Evolutionary conservation across 768 basidiomycete species (phyloP).

Genomic region (Termitomyces sp.): DNA sequence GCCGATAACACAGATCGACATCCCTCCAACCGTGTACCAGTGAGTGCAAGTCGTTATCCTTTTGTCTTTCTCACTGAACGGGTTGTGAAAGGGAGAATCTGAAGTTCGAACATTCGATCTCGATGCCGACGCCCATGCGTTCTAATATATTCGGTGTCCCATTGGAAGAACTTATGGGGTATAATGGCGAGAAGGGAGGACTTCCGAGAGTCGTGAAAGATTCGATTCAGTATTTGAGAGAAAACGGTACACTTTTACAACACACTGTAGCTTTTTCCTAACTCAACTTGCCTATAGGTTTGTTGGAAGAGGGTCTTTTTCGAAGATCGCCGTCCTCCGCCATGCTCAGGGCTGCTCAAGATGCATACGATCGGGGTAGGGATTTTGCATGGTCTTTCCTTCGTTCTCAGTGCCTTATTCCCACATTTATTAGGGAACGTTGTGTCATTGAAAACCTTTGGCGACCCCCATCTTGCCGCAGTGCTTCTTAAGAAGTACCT

Average conservation of each 20-base stretch:
- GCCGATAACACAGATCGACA: constrained; percentile 84
- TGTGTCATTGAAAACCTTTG: constrained; percentile 71
- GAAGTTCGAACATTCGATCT: constrained; percentile 67
- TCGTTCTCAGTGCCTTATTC: background rate
- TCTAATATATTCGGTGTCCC: constrained; percentile 77
- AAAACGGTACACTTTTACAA: constrained; percentile 38
- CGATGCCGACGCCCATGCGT: constrained; percentile 53
- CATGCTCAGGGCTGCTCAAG: constrained; percentile 67
- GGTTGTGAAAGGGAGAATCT: constrained; percentile 62
- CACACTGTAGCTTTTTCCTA: background rate
- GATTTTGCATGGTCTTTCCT: background rate
- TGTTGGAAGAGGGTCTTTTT: constrained; percentile 78
- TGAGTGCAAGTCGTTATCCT: constrained; percentile 30
- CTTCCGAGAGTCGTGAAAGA: constrained; percentile 81
- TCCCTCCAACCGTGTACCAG: constrained; percentile 80
- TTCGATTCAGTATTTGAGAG: constrained; percentile 64
- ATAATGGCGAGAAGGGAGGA: constrained; percentile 74
- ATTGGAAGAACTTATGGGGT: constrained; percentile 80
- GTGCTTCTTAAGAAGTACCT: constrained; percentile 85
- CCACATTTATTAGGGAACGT: constrained; percentile 55
- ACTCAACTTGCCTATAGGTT: constrained; percentile 26
- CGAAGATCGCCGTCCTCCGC: constrained; percentile 73
- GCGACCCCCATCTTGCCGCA: constrained; percentile 76
- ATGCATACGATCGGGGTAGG: constrained; percentile 79
- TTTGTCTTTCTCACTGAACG: background rate